phyloP scores from a whole-genome alignment of 805 yeast species.

The Danielozyma ontarioensis region DNA sequence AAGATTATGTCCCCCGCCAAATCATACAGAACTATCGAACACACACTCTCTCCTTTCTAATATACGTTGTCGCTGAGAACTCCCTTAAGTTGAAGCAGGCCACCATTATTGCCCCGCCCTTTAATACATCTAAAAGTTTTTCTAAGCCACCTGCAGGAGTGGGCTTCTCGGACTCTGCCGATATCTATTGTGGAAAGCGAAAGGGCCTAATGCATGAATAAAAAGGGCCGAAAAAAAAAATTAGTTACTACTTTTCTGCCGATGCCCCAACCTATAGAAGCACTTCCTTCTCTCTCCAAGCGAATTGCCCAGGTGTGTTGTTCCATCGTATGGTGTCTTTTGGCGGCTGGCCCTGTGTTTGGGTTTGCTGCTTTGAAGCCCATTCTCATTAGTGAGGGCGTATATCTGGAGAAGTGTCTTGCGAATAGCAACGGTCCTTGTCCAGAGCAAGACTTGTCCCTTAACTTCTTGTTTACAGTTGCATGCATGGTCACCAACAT shows the following conservation, averaged over 20 bases:
- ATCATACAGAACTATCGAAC: constrained; percentile 31
- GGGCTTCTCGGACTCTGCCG: constrained; percentile 1
- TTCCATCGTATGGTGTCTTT: constrained; percentile 80
- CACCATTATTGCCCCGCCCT: not conserved
- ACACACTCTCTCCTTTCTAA: constrained; percentile 31
- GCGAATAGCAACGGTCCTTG: constrained; percentile 37
- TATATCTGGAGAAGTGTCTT: constrained; percentile 60
- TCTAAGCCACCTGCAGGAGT: not conserved
- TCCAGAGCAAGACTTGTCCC: constrained; percentile 71
- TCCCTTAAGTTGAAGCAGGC: not conserved
- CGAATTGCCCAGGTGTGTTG: constrained; percentile 56
- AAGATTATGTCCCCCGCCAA: constrained; percentile 21
- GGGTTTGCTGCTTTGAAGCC: constrained; percentile 96
- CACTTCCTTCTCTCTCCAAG: constrained; percentile 11
- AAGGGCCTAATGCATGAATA: not conserved
- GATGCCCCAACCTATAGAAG: too few relatives aligned
- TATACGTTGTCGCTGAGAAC: not conserved
- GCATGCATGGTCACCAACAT: constrained; percentile 87
- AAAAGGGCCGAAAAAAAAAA: not conserved
- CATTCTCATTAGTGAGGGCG: constrained; percentile 68
- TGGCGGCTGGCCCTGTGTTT: constrained; percentile 91
- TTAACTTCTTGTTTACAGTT: constrained; percentile 77
- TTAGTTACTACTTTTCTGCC: too few relatives aligned
- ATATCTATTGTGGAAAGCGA: not conserved
- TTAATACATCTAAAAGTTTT: not conserved